Conservation (phyloP, 495 filamentous ascomycete genomes). For the Tuber indicum region DNA sequence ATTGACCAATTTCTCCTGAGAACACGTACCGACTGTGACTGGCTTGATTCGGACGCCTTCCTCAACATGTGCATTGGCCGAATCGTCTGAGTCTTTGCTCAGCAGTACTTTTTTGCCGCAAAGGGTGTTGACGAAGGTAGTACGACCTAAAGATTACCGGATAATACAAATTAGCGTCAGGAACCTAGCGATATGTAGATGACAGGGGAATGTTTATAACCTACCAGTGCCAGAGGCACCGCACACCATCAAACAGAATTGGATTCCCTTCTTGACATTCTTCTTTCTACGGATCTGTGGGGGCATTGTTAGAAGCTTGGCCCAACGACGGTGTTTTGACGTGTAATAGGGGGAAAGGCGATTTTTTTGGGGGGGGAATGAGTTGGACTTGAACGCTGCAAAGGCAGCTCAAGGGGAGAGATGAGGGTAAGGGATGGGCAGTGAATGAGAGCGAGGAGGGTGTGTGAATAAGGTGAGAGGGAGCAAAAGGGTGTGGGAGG, state of each 20-base stretch:
- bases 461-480: slow-evolving; percentile 23
- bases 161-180: slow-evolving; percentile 10
- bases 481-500: slow-evolving; percentile 35
- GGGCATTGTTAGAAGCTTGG: slow-evolving; percentile 31
- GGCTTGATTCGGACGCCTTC: slow-evolving; percentile 98
- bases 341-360: not conserved
- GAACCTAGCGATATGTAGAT: slow-evolving; percentile 18
- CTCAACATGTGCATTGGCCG: slow-evolving; percentile 79
- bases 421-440: slow-evolving; percentile 12
- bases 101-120: slow-evolving; percentile 87
- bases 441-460: slow-evolving; percentile 32
- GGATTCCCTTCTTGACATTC: slow-evolving; percentile 99
- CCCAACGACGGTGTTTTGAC: not conserved
- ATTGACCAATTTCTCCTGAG: slow-evolving; percentile 12
- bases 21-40: slow-evolving; percentile 80
- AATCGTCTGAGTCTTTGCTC: slow-evolving; percentile 85
- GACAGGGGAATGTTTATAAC: slow-evolving; percentile 38
- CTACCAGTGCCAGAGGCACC: slow-evolving; percentile 96
- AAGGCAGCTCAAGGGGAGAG: slow-evolving; percentile 32
- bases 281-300: slow-evolving; percentile 93
- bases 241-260: slow-evolving; percentile 99
- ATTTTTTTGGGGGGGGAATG: not conserved
- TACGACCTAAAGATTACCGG: slow-evolving; percentile 60
- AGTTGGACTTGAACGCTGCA: not conserved
- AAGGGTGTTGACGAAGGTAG: slow-evolving; percentile 98